Conservation (phyloP, 805 yeast species). For the Pichia cabralensis region DNA sequence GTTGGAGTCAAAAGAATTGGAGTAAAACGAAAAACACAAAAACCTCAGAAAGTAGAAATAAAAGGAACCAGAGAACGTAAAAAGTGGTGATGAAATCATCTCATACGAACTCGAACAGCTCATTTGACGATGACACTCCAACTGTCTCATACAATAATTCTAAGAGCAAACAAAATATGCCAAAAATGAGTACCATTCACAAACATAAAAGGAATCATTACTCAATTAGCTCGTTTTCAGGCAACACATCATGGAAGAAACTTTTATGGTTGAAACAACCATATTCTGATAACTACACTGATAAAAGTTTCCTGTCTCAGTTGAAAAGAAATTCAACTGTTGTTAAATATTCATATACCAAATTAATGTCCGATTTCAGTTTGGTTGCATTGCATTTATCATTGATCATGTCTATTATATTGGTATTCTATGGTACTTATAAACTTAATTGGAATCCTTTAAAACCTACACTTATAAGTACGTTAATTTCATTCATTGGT, state of each 20-base stretch:
- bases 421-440: conserved; percentile 59
- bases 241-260: conserved; percentile 62
- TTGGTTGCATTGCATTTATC: conserved; percentile 58
- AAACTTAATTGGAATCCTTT: conserved; percentile 39
- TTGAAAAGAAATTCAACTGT: conserved; percentile 70
- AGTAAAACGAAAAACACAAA: too few relatives aligned
- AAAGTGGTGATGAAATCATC: too few relatives aligned
- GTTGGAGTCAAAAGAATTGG: too few relatives aligned
- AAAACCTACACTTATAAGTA: conserved; percentile 28
- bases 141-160: too few relatives aligned
- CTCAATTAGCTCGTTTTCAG: too few relatives aligned
- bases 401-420: conserved; percentile 49
- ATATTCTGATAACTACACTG: conserved; percentile 89
- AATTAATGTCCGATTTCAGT: conserved; percentile 62
- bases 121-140: too few relatives aligned
- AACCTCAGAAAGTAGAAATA: too few relatives aligned
- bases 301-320: conserved; percentile 69
- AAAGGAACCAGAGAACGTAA: too few relatives aligned
- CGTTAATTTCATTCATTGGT: conserved; percentile 28
- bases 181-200: too few relatives aligned
- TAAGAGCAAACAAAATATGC: too few relatives aligned
- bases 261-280: conserved; percentile 77
- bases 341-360: conserved; percentile 49
- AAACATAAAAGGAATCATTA: too few relatives aligned
- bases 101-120: too few relatives aligned